Percentiles rank a stretch among this genome's conserved stretches.
Conservation (phyloP, 441 rosid genomes). For the Eruca vesicaria region DNA sequence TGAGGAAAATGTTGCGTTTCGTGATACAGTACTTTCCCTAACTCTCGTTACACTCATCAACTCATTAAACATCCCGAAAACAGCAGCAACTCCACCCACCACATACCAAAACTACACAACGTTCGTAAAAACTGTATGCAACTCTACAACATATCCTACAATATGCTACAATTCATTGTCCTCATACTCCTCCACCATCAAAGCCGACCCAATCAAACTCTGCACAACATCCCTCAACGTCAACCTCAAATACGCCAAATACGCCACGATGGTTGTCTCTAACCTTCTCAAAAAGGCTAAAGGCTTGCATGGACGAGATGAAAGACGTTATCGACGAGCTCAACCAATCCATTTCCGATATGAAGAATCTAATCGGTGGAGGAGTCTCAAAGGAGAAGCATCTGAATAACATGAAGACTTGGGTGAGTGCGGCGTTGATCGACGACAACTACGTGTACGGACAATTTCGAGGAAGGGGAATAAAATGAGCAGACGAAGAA, state of each 20-base stretch:
- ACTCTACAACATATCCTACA: conserved; percentile 43
- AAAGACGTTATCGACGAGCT: conserved; percentile 52
- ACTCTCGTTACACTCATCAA: conserved; percentile 29
- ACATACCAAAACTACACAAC: conserved; percentile 36
- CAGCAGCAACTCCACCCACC: conserved; percentile 27
- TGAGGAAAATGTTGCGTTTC: conserved; percentile 22
- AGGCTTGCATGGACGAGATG: conserved; percentile 50
- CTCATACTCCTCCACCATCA: conserved; percentile 43
- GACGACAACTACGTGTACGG: conserved; percentile 67
- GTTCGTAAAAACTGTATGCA: conserved; percentile 50
- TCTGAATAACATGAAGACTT: conserved; percentile 49
- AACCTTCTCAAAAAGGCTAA: conserved; percentile 32
- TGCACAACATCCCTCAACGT: conserved; percentile 45
- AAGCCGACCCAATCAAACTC: conserved; percentile 50
- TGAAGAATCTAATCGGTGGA: conserved; percentile 31
- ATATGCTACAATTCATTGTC: conserved; percentile 47
- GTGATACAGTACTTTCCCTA: conserved; percentile 18
- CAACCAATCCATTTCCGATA: conserved; percentile 38
- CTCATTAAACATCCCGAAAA: conserved; percentile 14
- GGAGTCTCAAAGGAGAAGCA: conserved; percentile 29
- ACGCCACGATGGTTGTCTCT: conserved; percentile 33
- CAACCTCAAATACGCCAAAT: conserved; percentile 40
- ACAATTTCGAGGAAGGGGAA: conserved; percentile 45
- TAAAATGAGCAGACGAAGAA: conserved; percentile 42
- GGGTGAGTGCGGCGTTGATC: conserved; percentile 67